Evolutionary conservation across 257 asterid species (phyloP), one percentile per base, ranked within the genome.

Genomic region (Solanum peruvianum): DNA sequence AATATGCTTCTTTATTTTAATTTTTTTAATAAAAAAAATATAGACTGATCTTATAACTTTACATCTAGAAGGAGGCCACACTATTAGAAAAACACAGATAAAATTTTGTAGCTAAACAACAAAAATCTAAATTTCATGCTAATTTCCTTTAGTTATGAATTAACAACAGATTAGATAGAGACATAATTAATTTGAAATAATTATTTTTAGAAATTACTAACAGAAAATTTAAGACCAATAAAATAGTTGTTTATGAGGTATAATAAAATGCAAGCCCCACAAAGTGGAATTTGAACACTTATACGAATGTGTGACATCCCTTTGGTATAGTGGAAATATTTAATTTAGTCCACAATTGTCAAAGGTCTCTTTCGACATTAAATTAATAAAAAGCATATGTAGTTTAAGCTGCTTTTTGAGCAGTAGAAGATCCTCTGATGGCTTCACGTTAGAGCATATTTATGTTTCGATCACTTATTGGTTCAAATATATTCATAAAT

Each of bases 381-480:
- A 85, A 89, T 89, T 70, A 90, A 90, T 87, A 83, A 70, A 94
- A 94, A 93, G 93, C 94, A 92, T 91, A 88, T 87, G 91, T 91
- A 92, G 93, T 93, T 94, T 91, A 88, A 82, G 91, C 90, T 88
- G 90, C 92, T 90, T 90, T 77, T 91, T 62, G 87, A 88, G 92
- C 91, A 92, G 93, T 89, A 86, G 86, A 89, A 90, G 92, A 90
- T 89, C 90, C 91, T 90, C 91, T 93, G 94, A 92, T 93, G 95
- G 91, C 87, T 88, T 85, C 84, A 62, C 82, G 82, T 90, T 90
- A 87, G 86, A 86, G 80, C 73, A 70, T 88, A 15, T 23, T 49
- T 90, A 45, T 27, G 84, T 78, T 91, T 91, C 78, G 33, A 71
- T 0, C 82, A 49, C 27, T 29, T 33, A 91, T 91, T 91, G 92